Conservation (phyloP, 2,329 filamentous ascomycete species). For the Aureobasidium mangrovei region DNA sequence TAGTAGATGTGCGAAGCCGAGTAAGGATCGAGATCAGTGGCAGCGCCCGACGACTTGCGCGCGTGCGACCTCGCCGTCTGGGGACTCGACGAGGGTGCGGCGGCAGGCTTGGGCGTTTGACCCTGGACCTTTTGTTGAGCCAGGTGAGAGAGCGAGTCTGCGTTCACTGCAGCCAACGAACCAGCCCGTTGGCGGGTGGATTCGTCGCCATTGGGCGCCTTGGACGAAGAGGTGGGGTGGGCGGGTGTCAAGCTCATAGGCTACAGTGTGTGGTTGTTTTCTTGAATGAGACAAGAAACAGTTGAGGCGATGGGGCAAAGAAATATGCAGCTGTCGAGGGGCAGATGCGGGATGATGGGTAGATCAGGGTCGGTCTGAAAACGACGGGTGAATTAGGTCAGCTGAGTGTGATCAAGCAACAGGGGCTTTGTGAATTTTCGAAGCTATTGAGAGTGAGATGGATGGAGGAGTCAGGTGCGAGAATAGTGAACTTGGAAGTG, state of each 20-base stretch:
- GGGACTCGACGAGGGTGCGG: not conserved
- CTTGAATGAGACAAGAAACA: not conserved
- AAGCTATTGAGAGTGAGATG: not conserved
- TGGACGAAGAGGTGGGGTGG: not conserved
- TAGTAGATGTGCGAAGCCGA: slow-evolving; percentile 53
- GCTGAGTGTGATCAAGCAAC: not conserved
- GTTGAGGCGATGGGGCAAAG: not conserved
- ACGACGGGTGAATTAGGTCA: slow-evolving; percentile 1
- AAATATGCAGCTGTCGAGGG: slow-evolving; percentile 11
- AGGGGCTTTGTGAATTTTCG: not conserved
- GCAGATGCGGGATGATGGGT: slow-evolving; percentile 7
- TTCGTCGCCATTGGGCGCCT: not conserved
- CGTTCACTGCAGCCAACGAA: slow-evolving; percentile 4
- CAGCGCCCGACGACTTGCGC: slow-evolving; percentile 17
- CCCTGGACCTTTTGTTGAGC: not conserved
- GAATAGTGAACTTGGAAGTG: too few relatives aligned
- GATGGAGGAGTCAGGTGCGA: not conserved
- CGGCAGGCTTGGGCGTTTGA: not conserved
- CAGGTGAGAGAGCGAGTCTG: not conserved
- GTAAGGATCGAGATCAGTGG: slow-evolving; percentile 43
- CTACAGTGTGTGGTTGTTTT: not conserved
- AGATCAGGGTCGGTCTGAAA: not conserved
- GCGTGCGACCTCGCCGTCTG: not conserved
- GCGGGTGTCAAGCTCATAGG: slow-evolving; percentile 8
- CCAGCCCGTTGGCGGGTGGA: slow-evolving; percentile 1